Percentiles rank a stretch among this genome's conserved stretches.
phyloP scores from a whole-genome alignment of 768 basidiomycete genomes.

The Clavaria fumosa region DNA sequence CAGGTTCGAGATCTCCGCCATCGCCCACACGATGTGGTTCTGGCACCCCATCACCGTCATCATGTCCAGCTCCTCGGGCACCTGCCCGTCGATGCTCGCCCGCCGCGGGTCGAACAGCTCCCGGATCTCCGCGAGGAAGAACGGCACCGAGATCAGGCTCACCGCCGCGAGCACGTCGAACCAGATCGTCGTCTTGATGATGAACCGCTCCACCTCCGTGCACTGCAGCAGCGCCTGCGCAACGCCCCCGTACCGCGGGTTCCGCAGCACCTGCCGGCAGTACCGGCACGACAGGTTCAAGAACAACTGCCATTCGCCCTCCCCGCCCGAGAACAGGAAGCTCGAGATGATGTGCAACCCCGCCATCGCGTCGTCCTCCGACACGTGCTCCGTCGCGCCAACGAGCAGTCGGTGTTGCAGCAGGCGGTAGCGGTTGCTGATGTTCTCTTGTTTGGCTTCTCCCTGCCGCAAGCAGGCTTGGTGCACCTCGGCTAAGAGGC shows the following conservation, averaged over 20 bases:
- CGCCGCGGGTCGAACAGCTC: constrained; percentile 33
- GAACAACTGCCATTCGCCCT: constrained; percentile 54
- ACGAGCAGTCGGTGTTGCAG: not conserved
- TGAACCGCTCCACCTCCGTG: constrained; percentile 41
- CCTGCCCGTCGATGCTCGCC: constrained; percentile 3
- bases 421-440: not conserved
- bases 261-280: constrained; percentile 32
- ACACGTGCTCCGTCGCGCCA: constrained; percentile 11
- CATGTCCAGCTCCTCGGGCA: constrained; percentile 36
- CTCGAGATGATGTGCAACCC: constrained; percentile 63
- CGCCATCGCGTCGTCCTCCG: constrained; percentile 62
- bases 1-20: constrained; percentile 57
- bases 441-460: not conserved
- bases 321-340: constrained; percentile 65
- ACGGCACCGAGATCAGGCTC: constrained; percentile 45
- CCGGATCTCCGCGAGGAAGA: constrained; percentile 40
- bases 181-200: constrained; percentile 77
- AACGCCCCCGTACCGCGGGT: constrained; percentile 24
- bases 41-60: constrained; percentile 75
- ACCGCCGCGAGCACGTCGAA: constrained; percentile 73
- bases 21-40: constrained; percentile 61
- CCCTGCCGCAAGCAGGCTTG: not conserved
- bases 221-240: constrained; percentile 31
- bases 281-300: constrained; percentile 45
- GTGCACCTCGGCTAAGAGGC: constrained; percentile 49